Conservation (phyloP, 495 filamentous ascomycete genomes). For the Cetradonia linearis region DNA sequence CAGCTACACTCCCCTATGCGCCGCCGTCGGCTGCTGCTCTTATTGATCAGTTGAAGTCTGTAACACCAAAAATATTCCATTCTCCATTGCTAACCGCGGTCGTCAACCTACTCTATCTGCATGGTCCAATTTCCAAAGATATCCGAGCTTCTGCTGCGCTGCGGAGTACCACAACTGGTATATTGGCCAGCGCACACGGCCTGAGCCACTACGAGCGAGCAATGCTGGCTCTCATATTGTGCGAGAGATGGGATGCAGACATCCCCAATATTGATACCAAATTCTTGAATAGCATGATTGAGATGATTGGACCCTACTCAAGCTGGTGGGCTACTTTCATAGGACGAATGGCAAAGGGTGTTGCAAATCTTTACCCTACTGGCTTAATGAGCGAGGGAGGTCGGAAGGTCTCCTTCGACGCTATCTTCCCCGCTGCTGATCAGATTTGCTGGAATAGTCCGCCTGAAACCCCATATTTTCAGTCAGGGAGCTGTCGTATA, state of each 20-base stretch:
- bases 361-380: constrained; percentile 46
- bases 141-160: constrained; percentile 55
- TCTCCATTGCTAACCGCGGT: constrained; percentile 22
- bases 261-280: constrained; percentile 44
- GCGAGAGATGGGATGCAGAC: constrained; percentile 63
- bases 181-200: constrained; percentile 57
- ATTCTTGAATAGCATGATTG: constrained; percentile 38
- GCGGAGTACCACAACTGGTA: constrained; percentile 58
- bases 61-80: constrained; percentile 34
- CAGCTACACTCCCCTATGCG: constrained; percentile 46
- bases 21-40: constrained; percentile 33
- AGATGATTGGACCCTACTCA: constrained; percentile 34
- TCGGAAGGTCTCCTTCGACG: constrained; percentile 17
- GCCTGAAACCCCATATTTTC: background rate
- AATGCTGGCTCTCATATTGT: constrained; percentile 61
- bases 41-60: constrained; percentile 34
- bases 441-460: background rate
- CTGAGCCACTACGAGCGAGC: constrained; percentile 62
- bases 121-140: constrained; percentile 39
- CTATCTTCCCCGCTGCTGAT: background rate
- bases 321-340: constrained; percentile 57
- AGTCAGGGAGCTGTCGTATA: constrained; percentile 2
- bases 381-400: constrained; percentile 31
- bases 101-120: constrained; percentile 45
- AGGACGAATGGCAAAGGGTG: constrained; percentile 39